Base-by-base conservation (phyloP, 2,329 filamentous ascomycete genomes). In the Ophiocordyceps australis region DNA sequence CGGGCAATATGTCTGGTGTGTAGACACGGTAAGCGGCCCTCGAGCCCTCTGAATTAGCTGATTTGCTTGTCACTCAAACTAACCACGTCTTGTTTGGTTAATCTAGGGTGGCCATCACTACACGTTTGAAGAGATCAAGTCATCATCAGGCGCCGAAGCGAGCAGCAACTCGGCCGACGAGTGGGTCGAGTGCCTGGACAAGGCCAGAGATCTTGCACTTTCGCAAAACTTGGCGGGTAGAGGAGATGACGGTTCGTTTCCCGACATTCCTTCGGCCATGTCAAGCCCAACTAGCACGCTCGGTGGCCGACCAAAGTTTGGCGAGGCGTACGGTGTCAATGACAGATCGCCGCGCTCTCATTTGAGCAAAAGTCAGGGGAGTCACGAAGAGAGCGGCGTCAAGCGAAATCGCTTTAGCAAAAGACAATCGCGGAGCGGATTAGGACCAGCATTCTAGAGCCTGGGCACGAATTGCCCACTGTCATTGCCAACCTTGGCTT, bases 111-210 rank as follows among this genome's bases (percentile, higher is more conserved):
- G 92, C 30, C 78, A 85, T 42, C 85, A 91, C 40, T 89, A 80
- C 46, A 78, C 78, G 10, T 98, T 98, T 42, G 89, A 98, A 53
- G 85, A 95, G 41, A 64, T 73, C n/a, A 93, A 91, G 46, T 65
- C 73, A 12, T 70, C 30, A 40, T 45, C 38, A 61, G 61, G 24
- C 33, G 60, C 63, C 14, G 74, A 72, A 34, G 64, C 63, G 22
- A 67, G 66, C 22, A 71, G 73, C 32, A 64, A 71, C 30, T 74
- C 74, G 5, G 78, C 80, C 5, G 74, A 89, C 36, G 86, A 95
- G 47, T 98, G 89, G 89, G 65, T 95, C 25, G 85, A 93, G 39
- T 74, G 73, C 21, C 60, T 98, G 22, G 82, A 92, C 38, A 72
- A 79, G 35, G 83, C 89, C 5, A 77, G 76, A 42, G 85, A 95